These are phyloP conservation scores for Acanthamoeba royreba DNA, from an alignment of 208 protist species.

Conservation along the genomic window DNA sequence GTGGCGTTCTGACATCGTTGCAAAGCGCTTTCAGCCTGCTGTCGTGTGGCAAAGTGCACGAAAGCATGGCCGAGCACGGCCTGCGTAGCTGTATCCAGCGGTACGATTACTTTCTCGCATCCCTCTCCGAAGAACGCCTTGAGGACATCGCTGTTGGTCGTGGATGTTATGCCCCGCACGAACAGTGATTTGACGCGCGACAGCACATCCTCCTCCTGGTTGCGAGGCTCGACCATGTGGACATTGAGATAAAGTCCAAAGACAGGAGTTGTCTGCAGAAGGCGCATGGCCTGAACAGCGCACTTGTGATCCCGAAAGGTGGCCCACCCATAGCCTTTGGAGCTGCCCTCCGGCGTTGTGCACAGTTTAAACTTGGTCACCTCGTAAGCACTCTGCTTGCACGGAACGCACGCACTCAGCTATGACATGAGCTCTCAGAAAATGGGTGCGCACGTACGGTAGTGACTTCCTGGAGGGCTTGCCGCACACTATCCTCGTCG, in stretches of 20 bases:
- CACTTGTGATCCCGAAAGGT: constrained; percentile 21
- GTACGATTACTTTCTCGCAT: background rate
- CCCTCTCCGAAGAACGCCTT: constrained; percentile 20
- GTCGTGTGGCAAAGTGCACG: background rate
- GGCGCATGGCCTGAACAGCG: background rate
- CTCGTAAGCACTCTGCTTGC: background rate
- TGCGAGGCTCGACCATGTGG: background rate
- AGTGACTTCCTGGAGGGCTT: background rate
- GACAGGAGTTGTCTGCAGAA: background rate
- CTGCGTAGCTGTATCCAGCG: background rate
- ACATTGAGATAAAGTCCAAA: background rate
- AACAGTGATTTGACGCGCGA: constrained; percentile 4
- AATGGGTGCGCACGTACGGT: background rate
- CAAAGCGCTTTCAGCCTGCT: background rate
- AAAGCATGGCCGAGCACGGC: background rate
- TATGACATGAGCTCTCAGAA: background rate
- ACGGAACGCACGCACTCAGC: background rate
- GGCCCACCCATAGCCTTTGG: constrained; percentile 1
- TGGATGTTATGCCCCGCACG: background rate
- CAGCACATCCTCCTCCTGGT: background rate
- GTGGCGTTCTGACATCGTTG: background rate
- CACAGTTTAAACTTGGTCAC: constrained; percentile 32
- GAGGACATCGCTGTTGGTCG: background rate
- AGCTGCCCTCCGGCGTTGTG: background rate
- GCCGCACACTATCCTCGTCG: constrained; percentile 20